Percentiles rank a stretch among this genome's conserved stretches.
These are phyloP conservation scores for Puccinia novopanici DNA, from an alignment of 1,284 basidiomycete genomes.

Conservation along the genomic window DNA sequence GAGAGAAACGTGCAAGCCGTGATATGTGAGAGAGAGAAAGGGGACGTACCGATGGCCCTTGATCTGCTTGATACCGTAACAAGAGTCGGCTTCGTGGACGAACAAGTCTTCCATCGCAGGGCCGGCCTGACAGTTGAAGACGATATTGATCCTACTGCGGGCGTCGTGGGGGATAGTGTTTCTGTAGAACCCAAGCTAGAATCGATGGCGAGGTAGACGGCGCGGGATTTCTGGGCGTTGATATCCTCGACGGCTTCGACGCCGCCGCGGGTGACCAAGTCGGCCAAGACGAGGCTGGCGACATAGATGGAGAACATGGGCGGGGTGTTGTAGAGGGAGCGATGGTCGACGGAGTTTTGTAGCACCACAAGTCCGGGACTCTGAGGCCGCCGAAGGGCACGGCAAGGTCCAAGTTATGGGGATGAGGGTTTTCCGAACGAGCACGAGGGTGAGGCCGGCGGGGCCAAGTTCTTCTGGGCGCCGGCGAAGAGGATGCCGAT, in stretches of 20 bases:
- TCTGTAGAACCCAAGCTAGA: conserved; percentile 64
- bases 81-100: conserved; percentile 71
- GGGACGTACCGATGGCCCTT: conserved; percentile 75
- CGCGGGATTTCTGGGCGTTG: conserved; percentile 73
- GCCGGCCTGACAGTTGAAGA: conserved; percentile 74
- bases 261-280: conserved; percentile 69
- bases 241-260: conserved; percentile 69
- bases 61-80: conserved; percentile 74
- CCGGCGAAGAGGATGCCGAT: conserved; percentile 95
- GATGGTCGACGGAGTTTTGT: conserved; percentile 80
- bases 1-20: conserved; percentile 70
- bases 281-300: conserved; percentile 78
- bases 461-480: conserved; percentile 99
- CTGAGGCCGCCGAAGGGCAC: conserved; percentile 69
- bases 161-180: conserved; percentile 61
- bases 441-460: conserved; percentile 85
- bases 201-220: conserved; percentile 72
- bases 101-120: conserved; percentile 69
- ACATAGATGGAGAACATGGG: conserved; percentile 91
- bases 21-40: not conserved
- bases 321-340: conserved; percentile 92
- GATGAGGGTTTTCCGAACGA: conserved; percentile 87
- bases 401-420: conserved; percentile 74
- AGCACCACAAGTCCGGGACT: conserved; percentile 78
- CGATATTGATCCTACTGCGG: conserved; percentile 89